Evolutionary conservation across 192 early-diverging fungal genomes (phyloP), one percentile per base, ranked within the genome.

Genomic region (Coemansia aciculifera): DNA sequence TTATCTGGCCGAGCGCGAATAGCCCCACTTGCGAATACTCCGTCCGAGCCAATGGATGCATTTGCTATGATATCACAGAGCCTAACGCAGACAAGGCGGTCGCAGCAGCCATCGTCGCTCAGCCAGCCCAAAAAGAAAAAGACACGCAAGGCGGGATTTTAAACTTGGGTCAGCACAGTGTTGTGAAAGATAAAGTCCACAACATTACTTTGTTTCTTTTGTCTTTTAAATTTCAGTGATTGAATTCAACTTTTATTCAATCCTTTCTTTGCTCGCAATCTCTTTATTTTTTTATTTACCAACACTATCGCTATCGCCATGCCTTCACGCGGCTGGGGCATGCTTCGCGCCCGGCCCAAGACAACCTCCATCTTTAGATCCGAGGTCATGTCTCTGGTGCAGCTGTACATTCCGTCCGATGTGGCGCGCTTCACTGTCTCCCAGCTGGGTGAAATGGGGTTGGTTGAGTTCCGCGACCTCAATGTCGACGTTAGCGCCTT

Each of bases 331-430:
- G 66, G 72, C 65, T 82, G 81, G 81, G 81, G 72, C 40, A 48
- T 65, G 67, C 60, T 67, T 63, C 76, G 71, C 44, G 63, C 66
- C 56, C 81, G 73, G 27, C 69, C 65, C 69, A 84, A 84, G 70
- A 84, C 72, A 8, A 74, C 79, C 60, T 75, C 81, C 38, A 84
- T 96, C 74, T 95, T 95, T 82, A 88, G 96, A 63, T 96, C 94
- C 62, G 96, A 98, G 81, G 89, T 92, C 71, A 98, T 96, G 96
- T 92, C 94, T 62, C 88, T 95, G 63, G 88, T 95, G 48, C 89
- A 96, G 89, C 86, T 98, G 66, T 99, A 96, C 85, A 95, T 99
- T 73, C 95, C 97, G 3, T 80, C 89, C 37, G 97, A 99, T 85
- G 92, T 95, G 39, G 92, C 93, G 10, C 94, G 94, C 72, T 91